phyloP scores from a whole-genome alignment of 73 alveolate species.

The Paramecium sexaurelia region DNA sequence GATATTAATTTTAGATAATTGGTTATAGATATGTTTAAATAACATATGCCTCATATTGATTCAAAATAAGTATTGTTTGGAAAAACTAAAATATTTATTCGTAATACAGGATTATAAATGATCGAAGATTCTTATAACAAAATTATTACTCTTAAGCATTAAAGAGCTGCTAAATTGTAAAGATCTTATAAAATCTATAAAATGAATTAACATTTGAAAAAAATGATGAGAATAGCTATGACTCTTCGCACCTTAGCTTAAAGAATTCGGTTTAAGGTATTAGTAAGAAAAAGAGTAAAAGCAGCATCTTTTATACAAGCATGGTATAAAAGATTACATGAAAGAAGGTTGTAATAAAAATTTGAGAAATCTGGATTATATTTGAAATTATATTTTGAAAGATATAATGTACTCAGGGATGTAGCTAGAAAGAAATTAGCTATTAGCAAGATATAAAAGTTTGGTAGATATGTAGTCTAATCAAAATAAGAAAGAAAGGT shows the following conservation, averaged over 20 bases:
- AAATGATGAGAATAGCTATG: background rate
- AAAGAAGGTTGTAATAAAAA: background rate
- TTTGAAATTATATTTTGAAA: background rate
- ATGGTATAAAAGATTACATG: background rate
- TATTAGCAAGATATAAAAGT: background rate
- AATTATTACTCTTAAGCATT: background rate
- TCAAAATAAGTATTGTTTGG: conserved; percentile 10
- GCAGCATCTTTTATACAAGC: background rate
- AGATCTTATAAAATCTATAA: conserved; percentile 26
- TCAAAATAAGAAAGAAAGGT: background rate
- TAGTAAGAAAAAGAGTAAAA: background rate
- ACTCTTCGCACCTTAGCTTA: background rate
- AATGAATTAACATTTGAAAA: conserved; percentile 18
- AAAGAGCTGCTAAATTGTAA: background rate
- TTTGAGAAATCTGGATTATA: background rate
- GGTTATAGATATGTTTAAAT: conserved; percentile 8
- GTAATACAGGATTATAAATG: background rate
- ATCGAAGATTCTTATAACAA: background rate
- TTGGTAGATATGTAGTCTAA: background rate
- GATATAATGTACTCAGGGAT: background rate
- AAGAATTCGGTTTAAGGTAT: background rate
- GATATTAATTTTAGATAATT: conserved; percentile 50
- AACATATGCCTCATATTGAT: background rate
- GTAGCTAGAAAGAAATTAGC: conserved; percentile 34
- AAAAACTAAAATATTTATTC: background rate